Base-by-base conservation (phyloP, 2,329 filamentous ascomycete genomes). In the Hypocrella siamensis region DNA sequence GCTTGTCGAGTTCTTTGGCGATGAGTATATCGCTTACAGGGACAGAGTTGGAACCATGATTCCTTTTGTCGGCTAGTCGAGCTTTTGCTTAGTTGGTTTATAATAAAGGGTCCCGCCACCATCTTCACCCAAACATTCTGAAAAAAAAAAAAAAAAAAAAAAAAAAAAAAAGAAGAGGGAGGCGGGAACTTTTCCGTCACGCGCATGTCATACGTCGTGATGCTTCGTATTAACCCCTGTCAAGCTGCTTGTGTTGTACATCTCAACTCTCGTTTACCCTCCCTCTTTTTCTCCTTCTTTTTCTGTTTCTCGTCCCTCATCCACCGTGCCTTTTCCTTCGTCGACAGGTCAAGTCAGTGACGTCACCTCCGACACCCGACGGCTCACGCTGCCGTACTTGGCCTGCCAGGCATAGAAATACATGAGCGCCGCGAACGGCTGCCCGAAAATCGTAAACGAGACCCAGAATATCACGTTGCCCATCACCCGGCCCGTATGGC, bases 381-480 rank as follows among this genome's bases (percentile, higher is more conserved):
- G 62, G 41, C 70, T 82, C 16, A 86, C 78, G 45, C 78, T 85
- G 10, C 90, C 90, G 51, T 93, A 94, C 60, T 96, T 96, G 34
- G 84, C 84, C 58, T 96, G 88, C 88, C 90, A 98, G 2, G 86
- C 86, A 51, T 96, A 96, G 54, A 94, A 98, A 54, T 98, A 98
- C 51, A 93, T 65, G 37, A 98, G 60, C 1, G 84, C 86, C 2
- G 84, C 90, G 44, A 96, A 70, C 1, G 90, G 90, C 61, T 98
- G 90, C 4, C 90, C 90, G 10, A 98, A 79, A 3, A 96, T 72
- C 41, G 88, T 94, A 49, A 98, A 98, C 10, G 81, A 88, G 15
- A 94, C 66, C 90, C 90, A 96, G 54, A 98, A 98, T 35, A 92
- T 86, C 47, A 78, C 76, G 53, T 98, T 98, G 2, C 90, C 90